Base-by-base conservation (phyloP, 2,329 filamentous ascomycete species). In the Pyricularia sp. region DNA sequence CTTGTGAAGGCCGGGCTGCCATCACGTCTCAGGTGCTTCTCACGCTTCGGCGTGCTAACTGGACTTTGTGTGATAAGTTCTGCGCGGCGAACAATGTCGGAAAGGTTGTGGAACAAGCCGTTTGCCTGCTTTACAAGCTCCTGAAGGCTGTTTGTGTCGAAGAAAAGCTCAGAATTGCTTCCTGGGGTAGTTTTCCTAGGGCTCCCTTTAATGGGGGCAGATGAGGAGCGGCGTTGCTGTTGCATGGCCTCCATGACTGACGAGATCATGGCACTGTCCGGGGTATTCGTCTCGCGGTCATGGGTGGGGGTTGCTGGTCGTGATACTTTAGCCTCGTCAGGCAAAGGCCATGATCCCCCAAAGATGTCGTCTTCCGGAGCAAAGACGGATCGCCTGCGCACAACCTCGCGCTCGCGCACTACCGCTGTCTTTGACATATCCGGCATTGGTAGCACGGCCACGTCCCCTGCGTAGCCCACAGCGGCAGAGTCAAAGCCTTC, bases 131-230 rank as follows among this genome's bases (percentile, higher is more conserved):
- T 87, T 55, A 90, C 88, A 68, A 90, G 79, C 73, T 88, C 86
- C 73, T 86, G 87, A n/a, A 90, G 81, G 76, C 86, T 90, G 71
- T 89, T 89, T 5, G 88, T 90, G 74, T 90, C 88, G 71, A 90
- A 90, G 70, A 89, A 88, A 73, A 90, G 83, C 78, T 85, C 85
- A 70, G 83, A 81, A 67, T 82, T 81, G 58, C 25, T 61, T 5
- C 58, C 58, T 64, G 83, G 79, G 12, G 26, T n/a, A 74, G 76
- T 70, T 74, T 76, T 78, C 68, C 75, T 69, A 17, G 76, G 76
- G 4, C 77, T 73, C 63, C 75, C 76, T 25, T 75, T 75, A 23
- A 75, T 72, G 11, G 81, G 77, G 64, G 83, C 79, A 1, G 81
- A 76, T 1, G 79, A 79, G 6, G 82, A 79, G 26, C 84, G 66